Evolutionary conservation across 306 rosid species (phyloP).

Genomic region (Phaseolus lunatus): DNA sequence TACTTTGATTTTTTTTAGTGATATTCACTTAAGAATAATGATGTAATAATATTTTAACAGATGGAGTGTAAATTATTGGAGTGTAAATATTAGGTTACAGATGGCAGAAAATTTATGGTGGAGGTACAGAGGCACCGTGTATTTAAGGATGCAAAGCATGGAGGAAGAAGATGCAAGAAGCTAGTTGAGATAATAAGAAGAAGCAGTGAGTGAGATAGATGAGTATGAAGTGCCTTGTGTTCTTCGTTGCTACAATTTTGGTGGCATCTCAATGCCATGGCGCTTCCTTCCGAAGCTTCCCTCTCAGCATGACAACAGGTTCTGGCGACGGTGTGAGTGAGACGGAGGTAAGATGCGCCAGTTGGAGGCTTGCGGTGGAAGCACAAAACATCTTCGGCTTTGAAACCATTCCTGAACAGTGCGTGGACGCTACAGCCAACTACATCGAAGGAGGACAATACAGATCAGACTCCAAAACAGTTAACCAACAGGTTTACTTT

Average conservation of each 20-base stretch:
- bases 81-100: too few species aligned
- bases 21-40: too few species aligned
- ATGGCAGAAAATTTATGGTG: too few species aligned
- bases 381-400: constrained; percentile 54
- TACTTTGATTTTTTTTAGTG: too few species aligned
- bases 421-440: neutral
- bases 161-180: neutral
- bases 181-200: neutral
- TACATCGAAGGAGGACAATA: constrained; percentile 51
- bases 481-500: constrained; percentile 41
- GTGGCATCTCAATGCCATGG: constrained; percentile 34
- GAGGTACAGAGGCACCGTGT: neutral
- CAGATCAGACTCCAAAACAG: constrained; percentile 52
- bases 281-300: constrained; percentile 40
- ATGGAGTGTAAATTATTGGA: too few species aligned
- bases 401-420: constrained; percentile 52
- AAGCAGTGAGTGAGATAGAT: too few species aligned
- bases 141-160: neutral
- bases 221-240: neutral
- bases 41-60: too few species aligned
- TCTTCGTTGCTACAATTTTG: neutral
- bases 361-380: constrained; percentile 76
- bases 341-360: constrained; percentile 46
- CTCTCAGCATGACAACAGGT: constrained; percentile 46
- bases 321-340: neutral